Evolutionary conservation across 129 eudicot species (phyloP), one percentile per base, ranked within the genome.

Genomic region (Chrysanthemum lavandulifolium): DNA sequence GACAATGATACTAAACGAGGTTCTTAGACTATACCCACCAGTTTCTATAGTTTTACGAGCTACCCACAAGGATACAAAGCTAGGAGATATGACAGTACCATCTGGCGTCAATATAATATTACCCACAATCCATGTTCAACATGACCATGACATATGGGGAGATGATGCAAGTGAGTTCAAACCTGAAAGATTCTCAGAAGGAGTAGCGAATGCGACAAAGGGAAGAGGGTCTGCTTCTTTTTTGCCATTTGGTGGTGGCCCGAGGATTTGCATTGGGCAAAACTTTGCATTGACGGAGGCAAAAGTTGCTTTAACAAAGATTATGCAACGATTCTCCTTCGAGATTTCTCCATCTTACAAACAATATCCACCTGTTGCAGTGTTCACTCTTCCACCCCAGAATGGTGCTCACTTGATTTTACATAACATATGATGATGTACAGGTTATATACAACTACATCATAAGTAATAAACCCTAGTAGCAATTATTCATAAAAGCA

Each of bases 301-400:
- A 21, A 83, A 83, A 59, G 29, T 45, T 40, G 79, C 86, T 3
- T 47, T 83, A 23, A 21, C 78, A 8, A 77, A 76, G 80, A 84
- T 80, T 48, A 50, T 84, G 4, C 87, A 89, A 12, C 92, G 88
- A 61, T 83, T 78, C 23, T 67, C 73, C 69, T 80, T 85, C 96
- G 25, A 23, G 25, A 23, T 23, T 23, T 23, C 25, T 23, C 25
- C 25, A 23, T 23, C 25, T 23, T 23, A 23, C 25, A 23, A 23
- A 23, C 25, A 23, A 23, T 23, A 23, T 23, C 25, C 25, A 23
- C 25, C 25, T 23, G 25, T 23, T 23, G 25, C 25, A 23, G 25
- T 23, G 25, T 23, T 23, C 25, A 23, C 25, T 23, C 25, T 23
- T 23, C 25, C 25, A 23, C 25, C 25, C 25, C 25, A 23, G 25